Evolutionary conservation across 2,329 filamentous ascomycete species (phyloP).

Genomic region (Periconia macrospinosa): DNA sequence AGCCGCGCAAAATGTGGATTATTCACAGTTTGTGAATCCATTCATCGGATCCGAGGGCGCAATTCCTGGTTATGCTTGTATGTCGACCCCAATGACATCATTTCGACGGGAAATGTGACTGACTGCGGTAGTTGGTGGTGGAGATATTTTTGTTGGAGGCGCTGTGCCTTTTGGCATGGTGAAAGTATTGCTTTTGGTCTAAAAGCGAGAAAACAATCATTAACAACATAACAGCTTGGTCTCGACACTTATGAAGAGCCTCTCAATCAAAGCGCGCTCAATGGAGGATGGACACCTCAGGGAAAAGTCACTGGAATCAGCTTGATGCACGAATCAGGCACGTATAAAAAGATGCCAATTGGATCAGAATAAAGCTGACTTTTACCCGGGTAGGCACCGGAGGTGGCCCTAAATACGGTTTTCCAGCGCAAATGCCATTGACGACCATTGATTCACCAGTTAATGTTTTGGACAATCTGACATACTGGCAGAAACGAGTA

Average conservation of each 20-base stretch:
- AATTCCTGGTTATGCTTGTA: constrained; percentile 42
- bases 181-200: constrained; percentile 16
- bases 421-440: constrained; percentile 47
- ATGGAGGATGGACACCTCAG: constrained; percentile 46
- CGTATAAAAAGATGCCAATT: no score
- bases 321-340: constrained; percentile 43
- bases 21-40: constrained; percentile 46
- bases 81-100: background rate
- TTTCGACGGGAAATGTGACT: constrained; percentile 3
- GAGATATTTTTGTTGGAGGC: constrained; percentile 45
- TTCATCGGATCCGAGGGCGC: constrained; percentile 53
- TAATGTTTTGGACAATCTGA: constrained; percentile 48
- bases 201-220: background rate
- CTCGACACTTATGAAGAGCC: constrained; percentile 43
- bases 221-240: constrained; percentile 15
- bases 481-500: constrained; percentile 45
- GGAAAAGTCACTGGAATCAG: constrained; percentile 45
- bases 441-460: constrained; percentile 41
- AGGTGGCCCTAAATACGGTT: constrained; percentile 45
- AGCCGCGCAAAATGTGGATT: constrained; percentile 27
- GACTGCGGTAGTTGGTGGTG: constrained; percentile 35
- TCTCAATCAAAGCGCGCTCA: constrained; percentile 39
- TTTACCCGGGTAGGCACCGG: constrained; percentile 21
- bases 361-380: no score
- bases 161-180: constrained; percentile 45